Evolutionary conservation across 2,329 filamentous ascomycete species (phyloP).

Genomic region (Fusarium luffae): DNA sequence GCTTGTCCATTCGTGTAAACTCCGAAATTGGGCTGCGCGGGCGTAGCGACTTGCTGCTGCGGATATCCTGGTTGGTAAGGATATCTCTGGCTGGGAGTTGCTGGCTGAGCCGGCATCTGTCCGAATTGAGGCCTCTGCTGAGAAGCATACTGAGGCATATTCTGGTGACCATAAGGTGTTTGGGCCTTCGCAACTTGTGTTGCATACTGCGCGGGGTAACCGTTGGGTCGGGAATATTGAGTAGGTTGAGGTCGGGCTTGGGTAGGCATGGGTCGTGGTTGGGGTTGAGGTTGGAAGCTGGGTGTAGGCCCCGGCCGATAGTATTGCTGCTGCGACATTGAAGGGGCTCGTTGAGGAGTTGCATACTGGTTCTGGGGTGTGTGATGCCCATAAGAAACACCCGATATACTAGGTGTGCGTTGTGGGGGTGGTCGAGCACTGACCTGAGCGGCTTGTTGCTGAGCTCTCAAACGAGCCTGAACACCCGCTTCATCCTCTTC

Average conservation of each 20-base stretch:
- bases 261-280: constrained; percentile 51
- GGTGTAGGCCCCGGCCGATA: constrained; percentile 55
- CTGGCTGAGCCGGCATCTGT: constrained; percentile 55
- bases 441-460: constrained; percentile 50
- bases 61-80: constrained; percentile 54
- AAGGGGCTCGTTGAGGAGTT: constrained; percentile 59
- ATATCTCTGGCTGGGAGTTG: constrained; percentile 57
- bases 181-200: constrained; percentile 64
- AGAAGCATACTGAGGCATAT: constrained; percentile 59
- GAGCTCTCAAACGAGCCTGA: constrained; percentile 60
- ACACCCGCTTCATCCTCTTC: constrained; percentile 80
- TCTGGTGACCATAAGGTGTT: constrained; percentile 63
- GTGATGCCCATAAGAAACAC: constrained; percentile 58
- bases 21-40: constrained; percentile 52
- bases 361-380: constrained; percentile 58
- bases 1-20: constrained; percentile 58
- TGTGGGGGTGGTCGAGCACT: constrained; percentile 52
- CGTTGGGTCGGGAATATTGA: constrained; percentile 62
- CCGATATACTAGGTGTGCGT: constrained; percentile 54
- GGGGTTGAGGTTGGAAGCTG: constrained; percentile 58
- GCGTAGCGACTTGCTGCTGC: constrained; percentile 53
- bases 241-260: constrained; percentile 56
- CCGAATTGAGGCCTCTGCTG: constrained; percentile 59
- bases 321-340: constrained; percentile 58
- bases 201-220: constrained; percentile 59